Evolutionary conservation across 208 protist genomes (phyloP).

Genomic region (Leishmania arabica): DNA sequence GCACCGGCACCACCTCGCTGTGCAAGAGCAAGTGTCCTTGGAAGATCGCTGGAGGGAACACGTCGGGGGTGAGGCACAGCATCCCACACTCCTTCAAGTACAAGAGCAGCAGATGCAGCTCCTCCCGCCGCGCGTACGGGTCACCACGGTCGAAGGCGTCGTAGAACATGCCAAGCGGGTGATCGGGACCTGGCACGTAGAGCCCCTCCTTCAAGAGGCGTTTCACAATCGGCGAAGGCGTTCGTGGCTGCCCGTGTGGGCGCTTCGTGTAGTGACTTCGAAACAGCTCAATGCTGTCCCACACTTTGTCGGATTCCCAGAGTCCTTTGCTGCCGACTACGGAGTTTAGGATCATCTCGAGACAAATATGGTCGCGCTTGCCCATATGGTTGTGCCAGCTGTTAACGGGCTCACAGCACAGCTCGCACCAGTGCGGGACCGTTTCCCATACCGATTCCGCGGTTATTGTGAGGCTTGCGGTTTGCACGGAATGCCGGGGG

Average conservation of each 20-base stretch:
- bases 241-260: constrained; percentile 24
- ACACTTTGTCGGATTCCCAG: constrained; percentile 44
- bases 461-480: background rate
- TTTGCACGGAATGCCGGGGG: background rate
- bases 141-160: constrained; percentile 37
- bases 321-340: constrained; percentile 35
- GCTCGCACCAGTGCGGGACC: constrained; percentile 56
- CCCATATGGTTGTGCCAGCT: constrained; percentile 72
- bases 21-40: constrained; percentile 59
- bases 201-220: constrained; percentile 19
- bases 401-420: constrained; percentile 75
- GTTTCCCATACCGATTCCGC: constrained; percentile 25
- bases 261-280: constrained; percentile 24
- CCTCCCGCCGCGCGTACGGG: constrained; percentile 24
- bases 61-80: constrained; percentile 36
- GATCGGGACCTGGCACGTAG: constrained; percentile 21
- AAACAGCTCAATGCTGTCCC: constrained; percentile 38
- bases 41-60: constrained; percentile 25
- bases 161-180: constrained; percentile 34
- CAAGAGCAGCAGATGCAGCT: constrained; percentile 23
- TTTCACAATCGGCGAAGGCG: constrained; percentile 10
- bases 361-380: constrained; percentile 83
- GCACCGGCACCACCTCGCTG: constrained; percentile 54
- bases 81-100: constrained; percentile 33
- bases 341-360: constrained; percentile 71